Evolutionary conservation across 2,329 filamentous ascomycete genomes (phyloP), one percentile per base, ranked within the genome.

Genomic region (Diaporthe humulicola): DNA sequence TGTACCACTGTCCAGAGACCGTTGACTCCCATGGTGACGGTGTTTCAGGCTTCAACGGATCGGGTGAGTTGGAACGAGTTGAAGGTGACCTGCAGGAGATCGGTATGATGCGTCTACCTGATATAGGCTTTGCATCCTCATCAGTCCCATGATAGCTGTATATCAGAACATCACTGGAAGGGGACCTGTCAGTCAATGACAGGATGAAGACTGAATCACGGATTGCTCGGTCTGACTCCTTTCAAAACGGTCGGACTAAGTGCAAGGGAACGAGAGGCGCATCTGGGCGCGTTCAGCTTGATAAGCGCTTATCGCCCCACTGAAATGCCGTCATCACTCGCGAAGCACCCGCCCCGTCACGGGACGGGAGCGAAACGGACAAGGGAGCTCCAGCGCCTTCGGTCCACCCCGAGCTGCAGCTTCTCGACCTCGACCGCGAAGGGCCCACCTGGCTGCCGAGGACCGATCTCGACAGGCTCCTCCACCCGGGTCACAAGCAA

Each of bases 1-100:
- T 98, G 95, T 78, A 98, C 89, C 70, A 99, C 95, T 77, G 95
- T 96, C 97, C 97, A 99, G 78, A 99, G 94, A 78, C 96, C 96
- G 81, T 96, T 98, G 78, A 99, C 97, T 92, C 97, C 97, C 97
- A 99, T 99, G 81, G 75, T 79, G 81, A 54, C 30, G 42, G 50
- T n/a, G 25, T 66, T 50, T 50, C 40, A 48, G 67, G 58, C 60
- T 19, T 33, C 60, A 60, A 57, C 66, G 78, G 74, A 77, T 73
- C 67, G 73, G 54, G 50, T 60, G 57, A 10, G 28, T 33, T 5
- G 40, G 33, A 19, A 28, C 38, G 42, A 25, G 36, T 50, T 56
- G 67, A 61, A 25, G 22, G 52, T 33, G 70, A 38, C 15, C 38
- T 45, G 19, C 19, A n/a, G 36, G 12, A 36, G 40, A 30, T 38